Evolutionary conservation across 352 stramenopile species (phyloP), one percentile per base, ranked within the genome.

Genomic region (Globisporangium cylindrosporum): DNA sequence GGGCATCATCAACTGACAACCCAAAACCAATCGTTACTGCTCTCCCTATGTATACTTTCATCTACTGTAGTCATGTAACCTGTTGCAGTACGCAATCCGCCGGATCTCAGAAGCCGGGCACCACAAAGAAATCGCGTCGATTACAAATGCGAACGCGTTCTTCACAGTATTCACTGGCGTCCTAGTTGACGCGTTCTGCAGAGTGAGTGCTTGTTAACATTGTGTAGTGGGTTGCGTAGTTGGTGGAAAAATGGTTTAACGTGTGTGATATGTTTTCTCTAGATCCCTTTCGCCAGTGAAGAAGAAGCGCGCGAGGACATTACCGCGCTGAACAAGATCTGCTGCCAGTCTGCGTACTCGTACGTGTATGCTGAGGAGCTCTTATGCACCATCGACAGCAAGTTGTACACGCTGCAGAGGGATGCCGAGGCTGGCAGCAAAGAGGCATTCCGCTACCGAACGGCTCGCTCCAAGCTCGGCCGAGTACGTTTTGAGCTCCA

Each of bases 61-160:
- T 12, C 20, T 48, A 43, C 14, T 43, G 9, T 14, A 95, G 88
- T 90, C 79, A 1, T 96, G 88, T 58, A 92, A 77, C 51, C 72
- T 96, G 32, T 71, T 96, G 6, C 88, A 96, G 61, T 96, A 96
- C 64, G 88, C 88, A 1, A 93, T 96, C 53, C 83, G 86, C 55
- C 80, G 86, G 12, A 96, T 96, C 62, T 96, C 88, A 0, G 86
- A 93, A 59, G 88, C 88, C 36, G 88, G 88, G 0, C 82, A 96
- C 56, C 88, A 96, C 79, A 94, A 96, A 63, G 88, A 96, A 59
- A 94, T 96, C 60, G 88, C 88, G 3, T 94, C 88, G 0, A 93
- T 93, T 38, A 84, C 86, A 15, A 94, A 84, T 57, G 88, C 88
- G 5, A 93, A 92, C 64, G 84, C 86, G 7, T 92, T 96, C 59